These are phyloP conservation scores for Lippia alba DNA, from an alignment of 305 asterid genomes.

Conservation along the genomic window DNA sequence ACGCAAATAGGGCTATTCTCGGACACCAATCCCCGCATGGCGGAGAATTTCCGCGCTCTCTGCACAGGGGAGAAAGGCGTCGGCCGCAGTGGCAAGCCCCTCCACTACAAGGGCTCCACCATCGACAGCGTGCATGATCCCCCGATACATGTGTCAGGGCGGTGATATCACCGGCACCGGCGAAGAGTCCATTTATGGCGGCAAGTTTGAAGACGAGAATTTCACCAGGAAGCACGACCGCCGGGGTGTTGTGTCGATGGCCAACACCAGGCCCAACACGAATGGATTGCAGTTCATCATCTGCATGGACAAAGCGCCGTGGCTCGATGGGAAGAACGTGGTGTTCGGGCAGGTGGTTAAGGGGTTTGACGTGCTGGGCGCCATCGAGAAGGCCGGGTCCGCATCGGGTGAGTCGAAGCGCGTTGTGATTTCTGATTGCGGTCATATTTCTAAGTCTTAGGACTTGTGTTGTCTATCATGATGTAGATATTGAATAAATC, in stretches of 20 bases:
- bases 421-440: slow-evolving; percentile 36
- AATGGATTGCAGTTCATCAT: slow-evolving; percentile 43
- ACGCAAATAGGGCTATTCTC: slow-evolving; percentile 35
- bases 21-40: slow-evolving; percentile 35
- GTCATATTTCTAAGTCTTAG: slow-evolving; percentile 28
- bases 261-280: slow-evolving; percentile 44
- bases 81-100: slow-evolving; percentile 37
- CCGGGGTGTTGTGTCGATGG: slow-evolving; percentile 42
- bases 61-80: slow-evolving; percentile 41
- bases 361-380: slow-evolving; percentile 35
- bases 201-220: slow-evolving; percentile 39
- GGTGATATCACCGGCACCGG: slow-evolving; percentile 48
- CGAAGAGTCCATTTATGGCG: slow-evolving; percentile 41
- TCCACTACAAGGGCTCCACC: slow-evolving; percentile 41
- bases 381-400: slow-evolving; percentile 36
- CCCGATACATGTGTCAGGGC: slow-evolving; percentile 44
- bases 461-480: not conserved
- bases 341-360: slow-evolving; percentile 44
- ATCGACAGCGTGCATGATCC: slow-evolving; percentile 43
- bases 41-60: slow-evolving; percentile 41
- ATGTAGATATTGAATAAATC: not conserved
- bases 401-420: slow-evolving; percentile 30
- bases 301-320: slow-evolving; percentile 36
- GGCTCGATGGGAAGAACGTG: slow-evolving; percentile 43
- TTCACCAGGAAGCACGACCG: slow-evolving; percentile 41